Evolutionary conservation across 2,329 filamentous ascomycete genomes (phyloP).

Genomic region (Monosporascus sp.): DNA sequence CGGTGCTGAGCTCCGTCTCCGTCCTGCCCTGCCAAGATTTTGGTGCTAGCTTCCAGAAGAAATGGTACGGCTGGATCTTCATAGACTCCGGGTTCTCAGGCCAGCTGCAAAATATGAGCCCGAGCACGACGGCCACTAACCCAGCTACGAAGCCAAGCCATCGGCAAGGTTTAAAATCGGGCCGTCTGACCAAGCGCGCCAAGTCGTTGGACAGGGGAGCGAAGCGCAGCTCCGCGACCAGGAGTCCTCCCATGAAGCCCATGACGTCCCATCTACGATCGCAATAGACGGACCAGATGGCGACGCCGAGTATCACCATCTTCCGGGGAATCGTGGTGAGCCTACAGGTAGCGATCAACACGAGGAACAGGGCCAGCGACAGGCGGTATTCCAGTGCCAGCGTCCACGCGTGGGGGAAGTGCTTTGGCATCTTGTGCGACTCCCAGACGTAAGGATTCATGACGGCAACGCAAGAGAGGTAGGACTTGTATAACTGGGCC

Average conservation of each 20-base stretch:
- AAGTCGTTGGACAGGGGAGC: slow-evolving; percentile 1
- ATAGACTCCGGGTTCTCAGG: background rate
- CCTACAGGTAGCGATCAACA: background rate
- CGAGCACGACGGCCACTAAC: background rate
- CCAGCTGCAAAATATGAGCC: background rate
- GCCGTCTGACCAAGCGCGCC: background rate
- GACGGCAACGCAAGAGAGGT: background rate
- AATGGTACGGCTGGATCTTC: slow-evolving; percentile 1
- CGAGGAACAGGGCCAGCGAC: slow-evolving; percentile 1
- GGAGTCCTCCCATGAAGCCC: slow-evolving; percentile 1
- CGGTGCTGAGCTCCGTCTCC: background rate
- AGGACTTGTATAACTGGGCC: background rate
- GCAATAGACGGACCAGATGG: slow-evolving; percentile 1
- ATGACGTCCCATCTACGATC: slow-evolving; percentile 3
- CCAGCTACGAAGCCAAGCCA: background rate
- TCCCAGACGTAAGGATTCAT: slow-evolving; percentile 2
- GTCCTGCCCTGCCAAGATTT: background rate
- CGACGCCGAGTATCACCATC: background rate
- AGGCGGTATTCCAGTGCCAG: slow-evolving; percentile 3
- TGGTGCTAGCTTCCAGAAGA: background rate
- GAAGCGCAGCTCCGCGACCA: slow-evolving; percentile 2
- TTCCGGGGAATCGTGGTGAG: background rate
- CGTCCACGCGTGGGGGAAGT: slow-evolving; percentile 1
- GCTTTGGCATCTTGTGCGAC: background rate
- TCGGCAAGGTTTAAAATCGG: background rate